Evolutionary conservation across 2,329 filamentous ascomycete species (phyloP), one percentile per base, ranked within the genome.

Genomic region (Fusarium incarnatum): DNA sequence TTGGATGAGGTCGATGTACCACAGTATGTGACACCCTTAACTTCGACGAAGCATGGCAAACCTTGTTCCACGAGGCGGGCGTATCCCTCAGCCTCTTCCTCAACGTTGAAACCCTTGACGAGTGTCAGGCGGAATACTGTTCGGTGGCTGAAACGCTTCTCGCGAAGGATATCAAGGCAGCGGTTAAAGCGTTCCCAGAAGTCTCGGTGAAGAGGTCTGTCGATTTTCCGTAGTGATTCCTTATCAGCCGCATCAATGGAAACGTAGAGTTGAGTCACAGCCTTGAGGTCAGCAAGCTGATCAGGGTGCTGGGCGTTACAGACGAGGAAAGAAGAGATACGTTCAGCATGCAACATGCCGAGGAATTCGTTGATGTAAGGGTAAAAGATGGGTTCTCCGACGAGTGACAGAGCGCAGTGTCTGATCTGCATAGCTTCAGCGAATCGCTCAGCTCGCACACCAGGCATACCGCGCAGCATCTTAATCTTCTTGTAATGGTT

Each of bases 371-470:
- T 98, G 85, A 98, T 98, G 77, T 97, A 91, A 12, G 96, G 96
- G 80, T 98, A 98, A 83, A 98, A 98, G 74, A 98, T 98, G n/a
- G 95, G 95, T 80, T 99, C 95, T 73, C 96, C 95, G 23, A 99
- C 96, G 12, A 99, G 86, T 71, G 90, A 94, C 47, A 99, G 84
- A 0, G 96, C 96, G 79, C 95, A 99, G 81, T 99, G 95, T 1
- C 94, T 88, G 74, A 99, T 97, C 44, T 90, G 87, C 91, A 98
- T 94, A 0, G 94, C 95, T 82, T 98, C 96, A 9, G 91, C 89
- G 77, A 97, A 98, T 6, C 96, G 88, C 80, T 98, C 95, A 2
- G 94, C 93, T 13, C 95, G 88, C 6, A 98, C 94, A 8, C 96
- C 96, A 0, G 96, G 95, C 1, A 98, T 93, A 55, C 95, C 96